phyloP scores from a whole-genome alignment of 768 basidiomycete species.

The Pulveroboletus sp. region DNA sequence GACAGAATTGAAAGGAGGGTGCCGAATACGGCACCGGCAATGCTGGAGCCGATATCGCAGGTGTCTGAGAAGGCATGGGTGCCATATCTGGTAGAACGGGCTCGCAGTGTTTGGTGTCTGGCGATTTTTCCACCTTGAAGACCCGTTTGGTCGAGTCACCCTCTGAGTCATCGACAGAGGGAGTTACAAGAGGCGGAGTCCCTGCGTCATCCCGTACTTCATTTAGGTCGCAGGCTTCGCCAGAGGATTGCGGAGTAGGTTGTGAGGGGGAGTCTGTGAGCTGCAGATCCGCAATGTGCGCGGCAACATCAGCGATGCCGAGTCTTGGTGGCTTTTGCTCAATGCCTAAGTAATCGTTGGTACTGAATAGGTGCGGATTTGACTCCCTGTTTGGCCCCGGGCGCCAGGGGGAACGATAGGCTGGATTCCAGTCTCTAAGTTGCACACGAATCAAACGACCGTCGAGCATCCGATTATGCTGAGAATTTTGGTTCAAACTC shows the following conservation, averaged over 20 bases:
- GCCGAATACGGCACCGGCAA: conserved; percentile 34
- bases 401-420: conserved; percentile 42
- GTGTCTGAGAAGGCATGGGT: conserved; percentile 22
- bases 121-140: neutral
- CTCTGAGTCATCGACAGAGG: conserved; percentile 1
- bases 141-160: conserved; percentile 6
- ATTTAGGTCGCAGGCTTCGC: conserved; percentile 14
- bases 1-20: conserved; percentile 44
- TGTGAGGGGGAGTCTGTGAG: conserved; percentile 7
- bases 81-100: conserved; percentile 2
- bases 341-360: conserved; percentile 7
- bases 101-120: conserved; percentile 31
- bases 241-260: neutral
- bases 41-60: conserved; percentile 22
- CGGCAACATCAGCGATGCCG: conserved; percentile 4
- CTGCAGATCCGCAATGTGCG: conserved; percentile 11
- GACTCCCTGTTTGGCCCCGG: conserved; percentile 37
- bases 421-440: conserved; percentile 62
- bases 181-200: neutral
- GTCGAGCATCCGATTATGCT: conserved; percentile 69
- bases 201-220: conserved; percentile 16
- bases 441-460: conserved; percentile 75
- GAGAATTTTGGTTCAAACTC: conserved; percentile 5
- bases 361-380: conserved; percentile 20
- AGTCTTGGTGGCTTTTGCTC: conserved; percentile 12